These are phyloP conservation scores for Stylosanthes scabra DNA, from an alignment of 331 rosid genomes.

Conservation along the genomic window DNA sequence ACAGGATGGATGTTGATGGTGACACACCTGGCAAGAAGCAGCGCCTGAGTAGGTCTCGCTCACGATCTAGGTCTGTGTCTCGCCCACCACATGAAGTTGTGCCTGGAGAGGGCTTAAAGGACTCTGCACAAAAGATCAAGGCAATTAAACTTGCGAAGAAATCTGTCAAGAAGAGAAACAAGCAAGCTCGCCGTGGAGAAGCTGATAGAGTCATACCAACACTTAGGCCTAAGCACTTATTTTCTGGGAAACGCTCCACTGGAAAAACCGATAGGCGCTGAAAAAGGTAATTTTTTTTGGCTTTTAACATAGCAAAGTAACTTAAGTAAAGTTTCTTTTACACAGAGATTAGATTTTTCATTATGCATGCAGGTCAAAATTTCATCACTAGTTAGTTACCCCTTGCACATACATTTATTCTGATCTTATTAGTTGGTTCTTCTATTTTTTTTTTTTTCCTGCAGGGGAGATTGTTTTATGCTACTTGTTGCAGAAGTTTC, in stretches of 20 bases:
- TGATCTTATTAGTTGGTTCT: conserved; percentile 12
- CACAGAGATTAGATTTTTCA: too few relatives aligned
- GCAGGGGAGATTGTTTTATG: conserved; percentile 33
- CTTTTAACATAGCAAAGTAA: neutral
- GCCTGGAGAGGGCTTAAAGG: conserved; percentile 91
- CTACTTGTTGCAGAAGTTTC: conserved; percentile 1
- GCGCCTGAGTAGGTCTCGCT: conserved; percentile 58
- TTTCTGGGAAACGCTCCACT: conserved; percentile 72
- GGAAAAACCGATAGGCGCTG: conserved; percentile 86
- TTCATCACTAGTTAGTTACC: too few relatives aligned
- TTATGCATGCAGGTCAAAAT: too few relatives aligned
- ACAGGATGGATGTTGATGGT: conserved; percentile 69
- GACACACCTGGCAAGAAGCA: conserved; percentile 74
- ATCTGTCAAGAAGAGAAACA: conserved; percentile 78
- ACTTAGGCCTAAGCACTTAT: conserved; percentile 87
- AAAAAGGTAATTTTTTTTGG: conserved; percentile 21
- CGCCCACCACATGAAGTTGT: conserved; percentile 72
- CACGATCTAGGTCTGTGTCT: conserved; percentile 64
- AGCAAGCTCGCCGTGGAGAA: conserved; percentile 88
- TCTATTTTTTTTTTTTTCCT: conserved; percentile 21
- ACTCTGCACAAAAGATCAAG: conserved; percentile 72
- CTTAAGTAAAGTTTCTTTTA: neutral
- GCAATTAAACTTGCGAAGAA: conserved; percentile 72
- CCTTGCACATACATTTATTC: conserved; percentile 1
- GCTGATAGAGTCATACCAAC: conserved; percentile 90